Evolutionary conservation across 2,329 filamentous ascomycete species (phyloP), one percentile per base, ranked within the genome.

Genomic region (Ophioceras dolichostomum): DNA sequence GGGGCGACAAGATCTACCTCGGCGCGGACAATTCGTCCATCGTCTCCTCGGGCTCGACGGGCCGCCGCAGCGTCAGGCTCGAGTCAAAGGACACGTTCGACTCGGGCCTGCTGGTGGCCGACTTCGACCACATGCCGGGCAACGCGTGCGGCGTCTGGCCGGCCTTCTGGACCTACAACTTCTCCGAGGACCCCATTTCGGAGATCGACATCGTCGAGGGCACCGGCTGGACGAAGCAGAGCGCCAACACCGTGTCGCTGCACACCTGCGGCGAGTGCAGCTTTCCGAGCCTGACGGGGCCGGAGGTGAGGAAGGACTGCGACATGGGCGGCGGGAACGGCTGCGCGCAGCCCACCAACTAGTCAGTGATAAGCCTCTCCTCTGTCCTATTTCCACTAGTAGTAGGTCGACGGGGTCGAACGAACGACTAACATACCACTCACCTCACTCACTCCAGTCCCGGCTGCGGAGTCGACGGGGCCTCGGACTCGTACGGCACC

Each of bases 131-230:
- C 42, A 68, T 70, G 54, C 68, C 68, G 1, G 58, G 57, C 9
- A 63, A 61, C 22, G 45, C 50, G 17, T 69, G 62, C 42, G 68
- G 68, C 16, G 60, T 61, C 12, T 73, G 68, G 68, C 66, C 67
- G 22, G 67, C 68, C 1, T 46, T 65, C 38, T 52, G 49, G 48
- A 41, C 44, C 2, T 48, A 45, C 45, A 52, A 50, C 36, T 47
- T 51, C 13, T 47, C 57, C 40, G 71, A 68, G 64, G 65, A 68
- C 17, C 56, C 54, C 20, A 56, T 61, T 36, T 66, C 67, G 34
- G 68, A 72, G 48, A 64, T 73, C 42, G 68, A 73, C 45, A 68
- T 72, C 42, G 65, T 73, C 43, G 69, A 73, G 50, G 67, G 67
- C 20, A 60, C 69, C 38, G 67, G 68, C 34, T 27, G 20, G 30